A percentile compares a stretch with the other conserved stretches of the same genome.
Evolutionary conservation across 805 yeast genomes (phyloP).

Genomic region (Wickerhamomyces canadensis): DNA sequence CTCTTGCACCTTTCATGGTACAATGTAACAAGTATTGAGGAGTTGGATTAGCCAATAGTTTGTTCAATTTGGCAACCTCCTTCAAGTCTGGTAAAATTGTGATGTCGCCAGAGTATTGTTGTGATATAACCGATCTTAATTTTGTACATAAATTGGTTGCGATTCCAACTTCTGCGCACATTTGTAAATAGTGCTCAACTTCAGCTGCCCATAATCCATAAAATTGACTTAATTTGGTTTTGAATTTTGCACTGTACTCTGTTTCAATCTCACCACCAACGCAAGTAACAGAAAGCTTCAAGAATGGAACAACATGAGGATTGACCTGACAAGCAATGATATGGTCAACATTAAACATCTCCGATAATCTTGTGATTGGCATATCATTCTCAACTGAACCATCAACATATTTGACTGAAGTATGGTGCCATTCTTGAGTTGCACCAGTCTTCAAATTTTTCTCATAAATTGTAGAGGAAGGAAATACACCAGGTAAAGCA

Average conservation of each 20-base stretch:
- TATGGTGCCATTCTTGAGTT: constrained; percentile 75
- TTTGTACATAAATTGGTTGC: constrained; percentile 69
- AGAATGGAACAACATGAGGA: constrained; percentile 89
- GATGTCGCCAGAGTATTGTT: constrained; percentile 88
- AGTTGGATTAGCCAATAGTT: constrained; percentile 75
- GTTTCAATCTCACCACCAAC: constrained; percentile 67
- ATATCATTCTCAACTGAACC: constrained; percentile 95
- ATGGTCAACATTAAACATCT: constrained; percentile 96
- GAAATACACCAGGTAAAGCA: constrained; percentile 87
- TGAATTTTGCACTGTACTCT: constrained; percentile 50
- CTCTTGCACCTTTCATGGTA: constrained; percentile 76
- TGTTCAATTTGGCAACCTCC: constrained; percentile 48
- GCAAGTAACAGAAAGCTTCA: constrained; percentile 60
- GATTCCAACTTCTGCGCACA: constrained; percentile 72
- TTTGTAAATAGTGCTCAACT: constrained; percentile 67
- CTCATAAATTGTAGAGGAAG: constrained; percentile 80
- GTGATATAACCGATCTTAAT: constrained; percentile 69
- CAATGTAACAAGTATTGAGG: constrained; percentile 67
- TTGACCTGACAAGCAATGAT: constrained; percentile 97
- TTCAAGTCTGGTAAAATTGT: constrained; percentile 81
- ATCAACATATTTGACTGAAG: constrained; percentile 79
- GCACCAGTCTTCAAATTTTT: constrained; percentile 70
- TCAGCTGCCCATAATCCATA: constrained; percentile 65
- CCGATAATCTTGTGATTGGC: constrained; percentile 85
- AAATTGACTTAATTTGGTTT: constrained; percentile 44